Base-by-base conservation (phyloP, 2,329 filamentous ascomycete species). In the Fusarium torulosum region DNA sequence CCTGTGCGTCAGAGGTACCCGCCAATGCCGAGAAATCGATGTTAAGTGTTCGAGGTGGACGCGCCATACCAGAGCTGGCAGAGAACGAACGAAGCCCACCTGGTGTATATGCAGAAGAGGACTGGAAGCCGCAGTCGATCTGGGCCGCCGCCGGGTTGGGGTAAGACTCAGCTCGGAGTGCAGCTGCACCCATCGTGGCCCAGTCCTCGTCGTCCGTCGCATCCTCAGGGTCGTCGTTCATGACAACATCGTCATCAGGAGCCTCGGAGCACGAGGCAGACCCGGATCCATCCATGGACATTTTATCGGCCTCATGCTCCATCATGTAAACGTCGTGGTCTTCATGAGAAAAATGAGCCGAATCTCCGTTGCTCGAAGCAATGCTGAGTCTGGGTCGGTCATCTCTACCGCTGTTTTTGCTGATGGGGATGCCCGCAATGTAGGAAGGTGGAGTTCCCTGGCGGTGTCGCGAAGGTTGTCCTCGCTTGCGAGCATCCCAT, bases 151-250 rank as follows among this genome's bases (percentile, higher is more conserved):
- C 82, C 71, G 83, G 85, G 72, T 80, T 85, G 54, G 85, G 84
- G 73, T 89, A 89, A 8, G 88, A 90, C 47, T 85, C 85, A 60
- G 87, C 86, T 68, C 94, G 90, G 71, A 97, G 86, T 69, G 93
- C 92, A 54, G 91, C 93, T 29, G 94, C 93, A 54, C 94, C 95
- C 65, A 97, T 91, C 52, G 91, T 89, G 45, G 92, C 93, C 94
- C 95, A 97, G 79, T 98, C 94, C 79, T 98, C 95, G 76, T 97
- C 93, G 76, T 98, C 96, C 23, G 96, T 98, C 61, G 92, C 87
- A 75, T 97, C 93, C 69, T 91, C 90, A 63, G 92, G 88, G 75
- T 96, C 91, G 71, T 93, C 91, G 72, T 90, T 89, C 82, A 90
- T 87, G 70, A 82, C 82, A 63, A 88, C 84, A 62, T 89, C 86